Base-by-base conservation (phyloP, 495 filamentous ascomycete species). In the Aspergillus homomorphus region DNA sequence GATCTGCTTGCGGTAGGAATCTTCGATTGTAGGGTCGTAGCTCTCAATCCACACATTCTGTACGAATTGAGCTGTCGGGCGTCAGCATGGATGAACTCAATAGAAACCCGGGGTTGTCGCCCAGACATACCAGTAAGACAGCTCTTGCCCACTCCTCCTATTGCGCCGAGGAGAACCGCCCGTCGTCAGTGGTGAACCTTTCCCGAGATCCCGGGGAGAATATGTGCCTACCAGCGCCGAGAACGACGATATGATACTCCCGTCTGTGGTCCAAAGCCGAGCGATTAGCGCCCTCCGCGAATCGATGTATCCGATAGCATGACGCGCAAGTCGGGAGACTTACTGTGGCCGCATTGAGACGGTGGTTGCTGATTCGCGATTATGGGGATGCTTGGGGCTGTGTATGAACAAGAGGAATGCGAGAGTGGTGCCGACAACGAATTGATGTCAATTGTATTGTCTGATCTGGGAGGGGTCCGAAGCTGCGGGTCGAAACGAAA, bases 11-110 rank as follows among this genome's bases (percentile, higher is more conserved):
- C 92, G 81, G 73, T 98, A 98, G 45, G 94, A 96, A 75, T 98
- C 92, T 75, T 98, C 94, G 67, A 98, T 98, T 9, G 94, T 98
- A 4, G 94, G 94, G 73, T 98, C 94, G 75, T 98, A 98, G 72
- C 89, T 92, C 75, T 98, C 94, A 69, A 98, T 96, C 91, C 95
- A 98, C 46, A 96, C 90, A 80, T 97, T 96, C 72, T 98, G 94
- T 19, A 98, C 94, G 73, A 98, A 98, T 83, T 98, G 94, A 61
- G 94, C 94, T 96, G 74, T 48, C 51, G 57, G 53, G 54, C 55
- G 52, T 51, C 15, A 63, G 61, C 57, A 24, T 52, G 42, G 30
- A 28, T 18, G 26, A 28, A 28, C 4, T 28, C 26, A 28, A 10
- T 30, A 30, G 4, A 30, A 4, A 10, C 4, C 22, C 15, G 46